A percentile compares a stretch with the other conserved stretches of the same genome.
phyloP scores from a whole-genome alignment of 495 filamentous ascomycete species.

The Penicillium verhagenii region DNA sequence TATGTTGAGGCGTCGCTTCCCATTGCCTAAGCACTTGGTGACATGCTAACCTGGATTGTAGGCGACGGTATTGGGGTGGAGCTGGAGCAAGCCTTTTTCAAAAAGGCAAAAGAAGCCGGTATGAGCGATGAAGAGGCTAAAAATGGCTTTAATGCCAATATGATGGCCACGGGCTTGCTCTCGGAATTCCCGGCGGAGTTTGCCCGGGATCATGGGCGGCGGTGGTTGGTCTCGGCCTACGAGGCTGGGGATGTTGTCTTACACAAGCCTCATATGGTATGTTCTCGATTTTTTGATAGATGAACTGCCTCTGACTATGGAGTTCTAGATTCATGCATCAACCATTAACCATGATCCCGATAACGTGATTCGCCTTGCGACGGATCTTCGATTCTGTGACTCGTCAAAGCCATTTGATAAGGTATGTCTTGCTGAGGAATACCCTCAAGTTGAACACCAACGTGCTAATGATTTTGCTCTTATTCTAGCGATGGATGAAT shows the following conservation, averaged over 20 bases:
- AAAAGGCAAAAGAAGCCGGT: slow-evolving; percentile 40
- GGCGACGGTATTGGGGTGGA: slow-evolving; percentile 41
- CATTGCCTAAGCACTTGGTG: background rate
- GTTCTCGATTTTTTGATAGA: slow-evolving; percentile 4
- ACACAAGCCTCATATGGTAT: slow-evolving; percentile 55
- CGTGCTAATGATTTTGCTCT: slow-evolving; percentile 7
- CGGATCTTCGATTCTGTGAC: slow-evolving; percentile 55
- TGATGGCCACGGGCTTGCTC: slow-evolving; percentile 52
- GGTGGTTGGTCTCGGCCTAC: slow-evolving; percentile 56
- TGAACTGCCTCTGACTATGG: background rate
- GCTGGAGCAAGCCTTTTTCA: slow-evolving; percentile 50
- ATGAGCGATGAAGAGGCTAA: slow-evolving; percentile 51
- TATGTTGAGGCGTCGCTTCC: slow-evolving; percentile 13
- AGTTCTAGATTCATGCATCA: slow-evolving; percentile 52
- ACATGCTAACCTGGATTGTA: slow-evolving; percentile 11
- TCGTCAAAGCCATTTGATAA: slow-evolving; percentile 51
- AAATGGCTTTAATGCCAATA: slow-evolving; percentile 56
- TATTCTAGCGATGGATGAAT: slow-evolving; percentile 41
- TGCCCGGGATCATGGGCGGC: slow-evolving; percentile 36
- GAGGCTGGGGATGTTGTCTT: slow-evolving; percentile 63
- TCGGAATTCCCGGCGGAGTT: slow-evolving; percentile 48
- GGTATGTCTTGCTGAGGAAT: slow-evolving; percentile 16
- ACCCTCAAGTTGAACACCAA: background rate
- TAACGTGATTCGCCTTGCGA: slow-evolving; percentile 56
- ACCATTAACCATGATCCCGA: slow-evolving; percentile 55